phyloP scores from a whole-genome alignment of 2,329 filamentous ascomycete genomes.

The Ophiosphaerella narmari region DNA sequence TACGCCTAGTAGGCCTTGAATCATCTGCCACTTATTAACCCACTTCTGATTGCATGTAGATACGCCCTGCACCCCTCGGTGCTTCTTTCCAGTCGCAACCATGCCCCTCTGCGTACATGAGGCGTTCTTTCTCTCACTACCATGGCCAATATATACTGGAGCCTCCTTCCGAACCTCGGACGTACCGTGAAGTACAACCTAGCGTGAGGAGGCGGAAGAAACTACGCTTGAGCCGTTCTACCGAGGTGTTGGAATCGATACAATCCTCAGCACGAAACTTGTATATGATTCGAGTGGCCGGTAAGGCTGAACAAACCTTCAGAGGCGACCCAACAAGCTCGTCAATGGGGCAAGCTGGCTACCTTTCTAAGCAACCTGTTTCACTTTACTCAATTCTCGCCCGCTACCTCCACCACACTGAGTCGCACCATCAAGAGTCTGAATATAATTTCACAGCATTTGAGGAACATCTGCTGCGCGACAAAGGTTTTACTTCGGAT shows the following conservation, averaged over 20 bases:
- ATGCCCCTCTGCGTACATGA: no score
- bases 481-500: constrained; percentile 17
- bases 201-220: constrained; percentile 23
- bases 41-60: constrained; percentile 11
- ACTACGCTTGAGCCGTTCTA: constrained; percentile 24
- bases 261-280: constrained; percentile 17
- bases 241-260: constrained; percentile 26
- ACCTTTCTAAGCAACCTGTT: constrained; percentile 1
- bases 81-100: not conserved
- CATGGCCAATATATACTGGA: no score
- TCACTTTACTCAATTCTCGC: constrained; percentile 34
- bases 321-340: constrained; percentile 1
- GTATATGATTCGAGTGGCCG: constrained; percentile 15
- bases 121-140: no score
- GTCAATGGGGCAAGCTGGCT: not conserved
- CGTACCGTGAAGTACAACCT: constrained; percentile 4
- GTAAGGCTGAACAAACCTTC: constrained; percentile 23
- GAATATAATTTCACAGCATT: constrained; percentile 16
- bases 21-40: not conserved
- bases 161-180: no score
- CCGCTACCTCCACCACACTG: constrained; percentile 24
- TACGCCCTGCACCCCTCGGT: not conserved
- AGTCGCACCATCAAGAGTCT: constrained; percentile 1
- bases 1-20: constrained; percentile 12
- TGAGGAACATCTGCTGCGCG: constrained; percentile 26